phyloP scores from a whole-genome alignment of 2,329 filamentous ascomycete genomes.

The Zelopaecilomyces penicillatus region DNA sequence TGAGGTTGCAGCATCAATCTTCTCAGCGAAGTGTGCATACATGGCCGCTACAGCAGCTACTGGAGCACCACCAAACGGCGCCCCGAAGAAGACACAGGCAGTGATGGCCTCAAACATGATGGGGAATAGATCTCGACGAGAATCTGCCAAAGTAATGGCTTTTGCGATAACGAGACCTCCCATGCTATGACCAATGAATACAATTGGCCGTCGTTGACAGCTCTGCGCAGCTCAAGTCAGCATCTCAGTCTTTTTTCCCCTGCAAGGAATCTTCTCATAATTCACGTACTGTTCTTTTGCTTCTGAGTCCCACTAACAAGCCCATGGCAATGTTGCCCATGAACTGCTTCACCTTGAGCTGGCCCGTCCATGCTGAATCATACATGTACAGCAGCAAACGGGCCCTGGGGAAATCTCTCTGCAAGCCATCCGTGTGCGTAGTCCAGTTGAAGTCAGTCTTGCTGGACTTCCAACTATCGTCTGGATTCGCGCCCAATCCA shows the following conservation, averaged over 20 bases:
- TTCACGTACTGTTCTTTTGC: slow-evolving; percentile 24
- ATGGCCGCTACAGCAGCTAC: slow-evolving; percentile 29
- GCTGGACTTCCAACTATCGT: slow-evolving; percentile 30
- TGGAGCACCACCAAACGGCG: slow-evolving; percentile 30
- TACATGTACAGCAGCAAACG: slow-evolving; percentile 33
- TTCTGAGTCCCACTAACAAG: slow-evolving; percentile 26
- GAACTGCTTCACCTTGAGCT: slow-evolving; percentile 33
- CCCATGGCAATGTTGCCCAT: slow-evolving; percentile 30
- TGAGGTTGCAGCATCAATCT: slow-evolving; percentile 20
- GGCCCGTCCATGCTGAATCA: slow-evolving; percentile 32
- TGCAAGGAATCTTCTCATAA: neutral
- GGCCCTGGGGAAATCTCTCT: slow-evolving; percentile 31
- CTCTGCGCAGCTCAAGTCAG: slow-evolving; percentile 11
- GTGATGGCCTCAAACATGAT: slow-evolving; percentile 33
- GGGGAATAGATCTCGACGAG: slow-evolving; percentile 26
- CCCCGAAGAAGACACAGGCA: slow-evolving; percentile 32
- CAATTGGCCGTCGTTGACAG: slow-evolving; percentile 21
- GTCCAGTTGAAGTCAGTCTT: slow-evolving; percentile 33
- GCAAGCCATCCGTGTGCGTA: slow-evolving; percentile 25
- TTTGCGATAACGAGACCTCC: slow-evolving; percentile 36
- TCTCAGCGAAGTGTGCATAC: slow-evolving; percentile 26
- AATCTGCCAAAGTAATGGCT: slow-evolving; percentile 24
- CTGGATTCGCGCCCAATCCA: slow-evolving; percentile 30
- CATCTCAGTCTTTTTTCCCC: neutral
- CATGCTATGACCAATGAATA: slow-evolving; percentile 37